Base-by-base conservation (phyloP, 768 basidiomycete species). In the Neoboletus brunneissimus region DNA sequence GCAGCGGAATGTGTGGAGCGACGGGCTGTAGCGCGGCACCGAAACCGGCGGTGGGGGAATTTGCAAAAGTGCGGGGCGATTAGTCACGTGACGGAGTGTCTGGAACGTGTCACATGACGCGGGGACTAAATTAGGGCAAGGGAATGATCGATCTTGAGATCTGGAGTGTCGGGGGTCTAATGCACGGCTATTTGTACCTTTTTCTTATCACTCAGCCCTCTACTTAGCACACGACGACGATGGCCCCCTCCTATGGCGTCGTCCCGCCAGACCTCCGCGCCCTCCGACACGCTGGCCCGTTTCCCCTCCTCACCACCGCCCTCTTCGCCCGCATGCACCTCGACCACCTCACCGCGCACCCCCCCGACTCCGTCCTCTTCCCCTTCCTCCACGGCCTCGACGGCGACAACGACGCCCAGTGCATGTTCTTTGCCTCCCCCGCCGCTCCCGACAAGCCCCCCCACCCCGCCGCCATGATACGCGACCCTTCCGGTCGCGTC, bases 361-460 rank as follows among this genome's bases (percentile, higher is more conserved):
- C 90, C 1, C 88, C 88, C 0, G 93, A 96, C 74, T 77, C 79
- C 40, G 80, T 87, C 62, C 82, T 94, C 55, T 96, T 96, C 69
- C 93, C 93, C 0, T 96, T 94, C 74, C 75, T 93, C 16, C 93
- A 94, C 64, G 90, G 92, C 43, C 78, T 94, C 57, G 92, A 94
- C 65, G 87, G 90, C 60, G 80, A 86, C 56, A 91, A 92, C 66
- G 72, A 81, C 16, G 84, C 86, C 0, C 92, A 93, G 74, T 91
- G 89, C 64, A 77, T 80, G 22, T 94, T 94, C 78, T 95, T 95
- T 67, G 79, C 82, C 1, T 54, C 61, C 31, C 12, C 46, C 12
- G 32, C 32, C 12, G 4, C 12, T 12, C 32, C 12, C 32, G 32
- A 34, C 32, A 34, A 34, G 12, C 32, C 32, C 12, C 32, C 32